Conservation (phyloP, 805 yeast genomes). For the Candida yuanshanica region DNA sequence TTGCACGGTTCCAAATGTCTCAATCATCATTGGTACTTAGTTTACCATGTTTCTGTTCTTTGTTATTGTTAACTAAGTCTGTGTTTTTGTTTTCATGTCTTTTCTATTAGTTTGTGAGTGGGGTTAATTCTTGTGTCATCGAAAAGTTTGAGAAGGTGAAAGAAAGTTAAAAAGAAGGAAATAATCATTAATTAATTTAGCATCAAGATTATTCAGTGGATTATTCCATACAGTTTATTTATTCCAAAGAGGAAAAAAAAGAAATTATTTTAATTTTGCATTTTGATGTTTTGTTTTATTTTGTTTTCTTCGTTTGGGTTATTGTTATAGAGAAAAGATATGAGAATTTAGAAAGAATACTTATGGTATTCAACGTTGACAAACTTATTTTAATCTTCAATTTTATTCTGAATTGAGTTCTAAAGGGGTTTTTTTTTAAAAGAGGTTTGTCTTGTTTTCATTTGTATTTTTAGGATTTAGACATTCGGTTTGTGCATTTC, state of each 20-base stretch:
- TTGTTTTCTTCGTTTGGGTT: conserved; percentile 5
- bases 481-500: conserved; percentile 19
- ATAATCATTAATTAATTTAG: background rate
- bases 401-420: background rate
- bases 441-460: conserved; percentile 14
- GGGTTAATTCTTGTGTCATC: conserved; percentile 1
- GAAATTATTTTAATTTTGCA: background rate
- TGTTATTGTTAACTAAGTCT: conserved; percentile 1
- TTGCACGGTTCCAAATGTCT: conserved; percentile 12
- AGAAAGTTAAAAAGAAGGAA: background rate
- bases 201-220: background rate
- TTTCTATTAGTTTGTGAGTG: background rate
- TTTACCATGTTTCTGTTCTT: conserved; percentile 1
- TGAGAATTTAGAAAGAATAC: background rate
- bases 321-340: background rate
- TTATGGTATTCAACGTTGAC: background rate
- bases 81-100: conserved; percentile 5
- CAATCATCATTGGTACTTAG: conserved; percentile 8
- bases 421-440: conserved; percentile 8
- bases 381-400: background rate
- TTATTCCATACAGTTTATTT: background rate
- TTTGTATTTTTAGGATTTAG: conserved; percentile 17
- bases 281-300: conserved; percentile 2
- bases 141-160: conserved; percentile 3
- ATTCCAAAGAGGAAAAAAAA: background rate